Conservation (phyloP, 2,329 filamentous ascomycete species). For the Fusarium chaquense region DNA sequence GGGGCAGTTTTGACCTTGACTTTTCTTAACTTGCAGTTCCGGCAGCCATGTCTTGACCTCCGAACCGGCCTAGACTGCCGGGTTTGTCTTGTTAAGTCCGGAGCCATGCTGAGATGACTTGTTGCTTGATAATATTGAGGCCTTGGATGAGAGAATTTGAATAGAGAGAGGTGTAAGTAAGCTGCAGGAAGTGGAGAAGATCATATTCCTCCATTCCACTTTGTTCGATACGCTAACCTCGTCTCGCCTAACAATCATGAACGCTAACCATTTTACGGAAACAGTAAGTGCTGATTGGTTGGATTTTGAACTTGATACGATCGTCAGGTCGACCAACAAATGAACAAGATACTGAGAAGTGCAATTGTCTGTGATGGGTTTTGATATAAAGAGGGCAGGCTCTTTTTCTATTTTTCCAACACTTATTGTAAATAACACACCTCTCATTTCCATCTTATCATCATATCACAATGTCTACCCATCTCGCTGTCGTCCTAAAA, state of each 20-base stretch:
- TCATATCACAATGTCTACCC: conserved; percentile 50
- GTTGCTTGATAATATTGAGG: neutral
- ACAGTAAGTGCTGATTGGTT: conserved; percentile 47
- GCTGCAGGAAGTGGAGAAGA: neutral
- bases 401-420: fast-evolving
- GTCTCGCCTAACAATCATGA: conserved; percentile 6
- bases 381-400: conserved; percentile 7
- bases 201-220: neutral
- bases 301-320: neutral
- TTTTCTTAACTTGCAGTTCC: conserved; percentile 64
- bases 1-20: conserved; percentile 56
- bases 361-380: fast-evolving
- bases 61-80: conserved; percentile 4
- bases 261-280: conserved; percentile 48
- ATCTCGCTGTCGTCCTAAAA: conserved; percentile 55
- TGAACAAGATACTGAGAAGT: no score
- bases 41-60: conserved; percentile 61
- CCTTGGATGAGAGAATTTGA: neutral
- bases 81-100: neutral
- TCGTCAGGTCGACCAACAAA: neutral
- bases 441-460: neutral
- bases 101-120: conserved; percentile 10
- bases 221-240: conserved; percentile 31
- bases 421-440: neutral
- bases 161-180: neutral